Evolutionary conservation across 1,284 basidiomycete species (phyloP).

Genomic region (Pyrrhoderma noxium): DNA sequence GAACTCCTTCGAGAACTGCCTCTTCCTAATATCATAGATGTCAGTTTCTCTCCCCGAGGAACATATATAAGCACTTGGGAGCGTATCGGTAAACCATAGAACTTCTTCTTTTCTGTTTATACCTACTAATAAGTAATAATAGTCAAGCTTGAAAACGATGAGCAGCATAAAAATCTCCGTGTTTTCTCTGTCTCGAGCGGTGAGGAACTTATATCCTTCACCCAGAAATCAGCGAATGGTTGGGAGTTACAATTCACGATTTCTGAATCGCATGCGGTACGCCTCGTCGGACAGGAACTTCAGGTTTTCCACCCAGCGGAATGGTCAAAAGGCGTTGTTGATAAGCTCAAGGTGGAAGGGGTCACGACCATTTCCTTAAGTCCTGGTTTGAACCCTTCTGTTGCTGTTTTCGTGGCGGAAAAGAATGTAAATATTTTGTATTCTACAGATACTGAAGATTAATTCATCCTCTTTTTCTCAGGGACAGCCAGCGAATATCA

Average conservation of each 20-base stretch:
- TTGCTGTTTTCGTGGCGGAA: conserved; percentile 90
- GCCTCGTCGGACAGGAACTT: conserved; percentile 78
- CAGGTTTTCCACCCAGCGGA: conserved; percentile 82
- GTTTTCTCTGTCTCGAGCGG: conserved; percentile 80
- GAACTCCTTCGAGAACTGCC: conserved; percentile 63
- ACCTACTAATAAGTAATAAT: not conserved
- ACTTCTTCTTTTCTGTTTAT: conserved; percentile 22
- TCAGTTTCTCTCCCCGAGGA: conserved; percentile 89
- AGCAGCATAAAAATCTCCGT: conserved; percentile 83
- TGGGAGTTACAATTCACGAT: conserved; percentile 92
- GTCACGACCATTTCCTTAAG: conserved; percentile 71
- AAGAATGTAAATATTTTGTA: conserved; percentile 59
- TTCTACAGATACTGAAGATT: not conserved
- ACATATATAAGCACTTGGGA: conserved; percentile 95
- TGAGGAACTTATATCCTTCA: conserved; percentile 73
- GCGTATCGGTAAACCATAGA: conserved; percentile 67
- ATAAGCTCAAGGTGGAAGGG: conserved; percentile 79
- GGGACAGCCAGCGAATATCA: conserved; percentile 89
- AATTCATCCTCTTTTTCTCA: conserved; percentile 27
- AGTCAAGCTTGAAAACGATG: conserved; percentile 75
- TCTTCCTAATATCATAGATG: conserved; percentile 70
- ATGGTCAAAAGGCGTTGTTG: conserved; percentile 71
- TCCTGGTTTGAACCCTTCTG: conserved; percentile 74
- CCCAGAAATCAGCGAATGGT: conserved; percentile 76
- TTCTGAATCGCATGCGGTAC: conserved; percentile 83